These are phyloP conservation scores for Penicillium sumatraense DNA, from an alignment of 2,329 filamentous ascomycete genomes.

Conservation along the genomic window DNA sequence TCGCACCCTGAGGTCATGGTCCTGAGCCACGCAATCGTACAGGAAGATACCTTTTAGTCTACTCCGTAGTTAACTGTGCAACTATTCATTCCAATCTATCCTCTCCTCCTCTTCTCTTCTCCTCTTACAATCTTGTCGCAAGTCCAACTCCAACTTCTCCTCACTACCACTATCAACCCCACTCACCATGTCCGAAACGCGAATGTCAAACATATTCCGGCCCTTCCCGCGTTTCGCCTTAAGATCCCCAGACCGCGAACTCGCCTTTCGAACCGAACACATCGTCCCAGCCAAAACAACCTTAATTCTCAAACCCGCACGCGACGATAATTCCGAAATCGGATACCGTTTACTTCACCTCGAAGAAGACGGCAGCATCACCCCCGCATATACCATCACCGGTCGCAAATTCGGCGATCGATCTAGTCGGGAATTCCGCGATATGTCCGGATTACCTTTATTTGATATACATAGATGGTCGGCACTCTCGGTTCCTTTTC, in stretches of 20 bases:
- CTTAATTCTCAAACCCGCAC: slow-evolving; percentile 21
- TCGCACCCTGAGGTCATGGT: background rate
- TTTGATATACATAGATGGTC: slow-evolving; percentile 28
- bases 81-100: background rate
- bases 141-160: background rate
- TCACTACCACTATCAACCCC: no score
- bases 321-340: background rate
- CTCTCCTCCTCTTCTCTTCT: no score
- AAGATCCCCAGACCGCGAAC: slow-evolving; percentile 22
- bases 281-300: slow-evolving; percentile 20
- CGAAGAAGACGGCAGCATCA: slow-evolving; percentile 23
- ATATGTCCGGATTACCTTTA: slow-evolving; percentile 29
- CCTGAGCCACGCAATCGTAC: background rate
- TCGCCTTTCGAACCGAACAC: slow-evolving; percentile 27
- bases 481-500: slow-evolving; percentile 3
- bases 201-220: slow-evolving; percentile 17
- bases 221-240: slow-evolving; percentile 20
- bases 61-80: background rate
- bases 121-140: no score
- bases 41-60: background rate
- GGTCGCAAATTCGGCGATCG: slow-evolving; percentile 30
- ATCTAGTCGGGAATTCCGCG: slow-evolving; percentile 30
- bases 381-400: slow-evolving; percentile 24
- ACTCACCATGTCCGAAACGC: slow-evolving; percentile 18
- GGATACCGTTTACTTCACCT: slow-evolving; percentile 27